Evolutionary conservation across 1,284 basidiomycete species (phyloP).

Genomic region (Prillingera fragicola): DNA sequence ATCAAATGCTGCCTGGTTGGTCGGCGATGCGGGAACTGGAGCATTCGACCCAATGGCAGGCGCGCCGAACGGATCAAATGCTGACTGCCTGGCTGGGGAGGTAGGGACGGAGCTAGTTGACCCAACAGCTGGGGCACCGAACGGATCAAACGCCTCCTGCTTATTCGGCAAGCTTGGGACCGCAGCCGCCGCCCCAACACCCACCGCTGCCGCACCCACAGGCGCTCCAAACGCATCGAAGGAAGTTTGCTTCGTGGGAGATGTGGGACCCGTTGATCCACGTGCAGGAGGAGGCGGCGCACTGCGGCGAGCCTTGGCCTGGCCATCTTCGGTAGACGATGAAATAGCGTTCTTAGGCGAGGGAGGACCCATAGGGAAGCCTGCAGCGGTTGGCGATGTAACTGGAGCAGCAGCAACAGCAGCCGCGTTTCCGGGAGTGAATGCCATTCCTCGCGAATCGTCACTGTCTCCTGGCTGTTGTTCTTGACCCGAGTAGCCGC

Average conservation of each 20-base stretch:
- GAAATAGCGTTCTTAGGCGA: too few relatives aligned
- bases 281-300: slow-evolving; percentile 36
- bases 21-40: background rate
- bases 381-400: too few relatives aligned
- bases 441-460: too few relatives aligned
- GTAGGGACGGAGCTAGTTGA: slow-evolving; percentile 3
- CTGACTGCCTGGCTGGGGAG: slow-evolving; percentile 3
- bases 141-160: slow-evolving; percentile 30
- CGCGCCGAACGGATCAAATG: background rate
- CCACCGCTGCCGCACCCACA: background rate
- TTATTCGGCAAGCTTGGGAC: background rate
- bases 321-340: slow-evolving; percentile 6
- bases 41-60: background rate
- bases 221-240: slow-evolving; percentile 5
- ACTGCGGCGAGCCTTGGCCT: slow-evolving; percentile 31
- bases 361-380: too few relatives aligned
- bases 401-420: slow-evolving; percentile 2
- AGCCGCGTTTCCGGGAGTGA: slow-evolving; percentile 23
- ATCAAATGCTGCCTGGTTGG: background rate
- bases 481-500: slow-evolving; percentile 37
- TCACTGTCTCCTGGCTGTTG: too few relatives aligned
- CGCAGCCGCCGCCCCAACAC: too few relatives aligned
- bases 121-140: slow-evolving; percentile 16
- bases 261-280: background rate
- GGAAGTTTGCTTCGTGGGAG: background rate